phyloP scores from a whole-genome alignment of 176 grass and related monocot species.

The Metroxylon sagu region DNA sequence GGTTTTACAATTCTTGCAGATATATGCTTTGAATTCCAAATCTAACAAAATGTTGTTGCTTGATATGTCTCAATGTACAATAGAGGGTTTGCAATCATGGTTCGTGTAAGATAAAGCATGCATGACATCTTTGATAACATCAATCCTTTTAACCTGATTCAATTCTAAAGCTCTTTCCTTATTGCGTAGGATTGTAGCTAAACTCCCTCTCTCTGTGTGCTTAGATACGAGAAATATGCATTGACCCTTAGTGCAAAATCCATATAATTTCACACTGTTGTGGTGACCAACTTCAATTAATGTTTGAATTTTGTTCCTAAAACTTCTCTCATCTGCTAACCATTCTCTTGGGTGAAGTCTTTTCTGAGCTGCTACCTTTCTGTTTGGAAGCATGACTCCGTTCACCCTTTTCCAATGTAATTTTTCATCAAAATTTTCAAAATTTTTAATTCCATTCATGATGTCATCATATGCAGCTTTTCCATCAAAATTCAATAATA shows the following conservation, averaged over 20 bases:
- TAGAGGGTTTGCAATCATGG: background rate
- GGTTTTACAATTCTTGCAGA: background rate
- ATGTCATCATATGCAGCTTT: no score
- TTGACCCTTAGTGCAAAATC: background rate
- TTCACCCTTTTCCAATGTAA: no score
- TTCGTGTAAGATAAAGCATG: slow-evolving; percentile 5
- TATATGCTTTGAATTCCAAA: no score
- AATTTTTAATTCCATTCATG: no score
- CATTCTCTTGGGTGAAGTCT: no score
- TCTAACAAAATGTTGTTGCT: slow-evolving; percentile 1
- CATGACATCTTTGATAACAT: slow-evolving; percentile 8
- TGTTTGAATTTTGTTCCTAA: slow-evolving; percentile 1
- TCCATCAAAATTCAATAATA: no score
- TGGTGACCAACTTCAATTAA: background rate
- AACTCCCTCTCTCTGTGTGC: slow-evolving; percentile 13
- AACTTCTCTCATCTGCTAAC: background rate
- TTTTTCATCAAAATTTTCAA: no score
- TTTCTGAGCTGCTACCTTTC: no score
- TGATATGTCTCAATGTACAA: slow-evolving; percentile 4
- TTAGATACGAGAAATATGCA: background rate
- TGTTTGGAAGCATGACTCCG: no score
- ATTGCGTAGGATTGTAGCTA: background rate
- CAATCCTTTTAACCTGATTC: slow-evolving; percentile 11
- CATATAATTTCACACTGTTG: slow-evolving; percentile 5
- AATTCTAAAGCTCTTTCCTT: background rate